phyloP scores from a whole-genome alignment of 805 yeast species.

The Metschnikowia lunata region DNA sequence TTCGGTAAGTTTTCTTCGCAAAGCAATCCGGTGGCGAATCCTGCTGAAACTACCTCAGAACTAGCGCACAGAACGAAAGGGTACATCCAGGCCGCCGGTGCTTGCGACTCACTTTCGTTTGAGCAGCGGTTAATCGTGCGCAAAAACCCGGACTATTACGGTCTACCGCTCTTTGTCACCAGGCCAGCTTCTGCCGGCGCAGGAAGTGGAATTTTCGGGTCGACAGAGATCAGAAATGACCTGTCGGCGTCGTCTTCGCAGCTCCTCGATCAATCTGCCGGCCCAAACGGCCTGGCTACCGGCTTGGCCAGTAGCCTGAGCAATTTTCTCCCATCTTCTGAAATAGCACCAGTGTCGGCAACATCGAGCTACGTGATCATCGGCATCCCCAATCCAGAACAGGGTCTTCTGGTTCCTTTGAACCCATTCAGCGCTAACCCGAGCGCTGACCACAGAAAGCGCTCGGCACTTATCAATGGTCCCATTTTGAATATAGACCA shows the following conservation, averaged over 20 bases:
- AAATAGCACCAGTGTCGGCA: slow-evolving; percentile 22
- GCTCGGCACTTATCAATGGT: slow-evolving; percentile 72
- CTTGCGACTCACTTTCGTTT: slow-evolving; percentile 29
- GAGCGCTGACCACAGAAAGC: slow-evolving; percentile 67
- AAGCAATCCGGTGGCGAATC: slow-evolving; percentile 1
- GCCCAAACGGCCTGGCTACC: slow-evolving; percentile 11
- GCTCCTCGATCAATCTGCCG: slow-evolving; percentile 20
- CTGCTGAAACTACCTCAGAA: no score
- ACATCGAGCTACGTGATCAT: slow-evolving; percentile 33
- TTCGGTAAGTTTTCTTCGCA: slow-evolving; percentile 37
- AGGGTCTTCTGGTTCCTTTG: slow-evolving; percentile 28
- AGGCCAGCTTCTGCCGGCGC: slow-evolving; percentile 23
- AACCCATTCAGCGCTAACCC: slow-evolving; percentile 40
- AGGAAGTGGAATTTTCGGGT: not conserved
- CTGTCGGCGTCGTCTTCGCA: slow-evolving; percentile 34
- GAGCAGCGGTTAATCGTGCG: slow-evolving; percentile 32
- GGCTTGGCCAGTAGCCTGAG: slow-evolving; percentile 5
- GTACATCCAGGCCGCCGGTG: slow-evolving; percentile 25
- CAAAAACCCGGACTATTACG: slow-evolving; percentile 28
- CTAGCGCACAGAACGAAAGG: slow-evolving; percentile 4
- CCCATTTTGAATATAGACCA: slow-evolving; percentile 83
- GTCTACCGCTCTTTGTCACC: slow-evolving; percentile 32
- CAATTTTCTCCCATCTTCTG: no score
- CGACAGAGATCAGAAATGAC: slow-evolving; percentile 19
- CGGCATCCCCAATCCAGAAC: slow-evolving; percentile 41